Evolutionary conservation across 306 rosid genomes (phyloP).

Genomic region (Corylus heterophylla): DNA sequence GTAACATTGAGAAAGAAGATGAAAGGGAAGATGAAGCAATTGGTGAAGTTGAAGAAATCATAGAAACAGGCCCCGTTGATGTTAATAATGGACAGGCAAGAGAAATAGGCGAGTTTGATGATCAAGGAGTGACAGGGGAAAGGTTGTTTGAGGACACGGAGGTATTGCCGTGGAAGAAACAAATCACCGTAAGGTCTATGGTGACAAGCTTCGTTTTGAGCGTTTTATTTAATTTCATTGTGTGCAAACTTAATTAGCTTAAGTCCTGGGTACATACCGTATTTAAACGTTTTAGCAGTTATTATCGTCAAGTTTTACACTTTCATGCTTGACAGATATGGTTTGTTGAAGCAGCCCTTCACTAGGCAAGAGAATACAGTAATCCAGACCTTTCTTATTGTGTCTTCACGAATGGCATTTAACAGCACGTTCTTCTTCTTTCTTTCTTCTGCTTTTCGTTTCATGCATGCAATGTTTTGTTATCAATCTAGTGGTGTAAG

Average conservation of each 20-base stretch:
- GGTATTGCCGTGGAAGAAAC: slow-evolving; percentile 58
- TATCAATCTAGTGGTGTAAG: too few species aligned
- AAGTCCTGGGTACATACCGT: slow-evolving; percentile 71
- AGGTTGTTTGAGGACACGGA: slow-evolving; percentile 36
- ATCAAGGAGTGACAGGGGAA: slow-evolving; percentile 29
- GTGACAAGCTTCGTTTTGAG: slow-evolving; percentile 54
- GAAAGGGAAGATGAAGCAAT: too few species aligned
- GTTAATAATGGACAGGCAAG: too few species aligned
- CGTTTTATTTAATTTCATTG: slow-evolving; percentile 56
- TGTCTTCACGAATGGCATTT: slow-evolving; percentile 83
- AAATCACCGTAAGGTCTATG: slow-evolving; percentile 57
- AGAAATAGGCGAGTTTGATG: too few species aligned
- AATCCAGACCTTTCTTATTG: slow-evolving; percentile 73
- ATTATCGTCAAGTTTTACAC: slow-evolving; percentile 55
- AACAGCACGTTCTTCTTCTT: slow-evolving; percentile 39
- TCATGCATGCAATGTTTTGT: neutral
- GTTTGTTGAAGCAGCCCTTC: slow-evolving; percentile 64
- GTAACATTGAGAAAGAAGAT: too few species aligned
- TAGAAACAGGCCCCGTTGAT: too few species aligned
- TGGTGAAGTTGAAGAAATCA: too few species aligned
- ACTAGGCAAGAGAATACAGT: slow-evolving; percentile 80
- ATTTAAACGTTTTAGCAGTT: slow-evolving; percentile 54
- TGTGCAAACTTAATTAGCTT: slow-evolving; percentile 55
- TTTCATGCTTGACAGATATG: slow-evolving; percentile 28
- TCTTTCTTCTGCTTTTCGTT: neutral